These are phyloP conservation scores for Sedum album DNA, from an alignment of 164 flowering plant genomes.

Conservation along the genomic window DNA sequence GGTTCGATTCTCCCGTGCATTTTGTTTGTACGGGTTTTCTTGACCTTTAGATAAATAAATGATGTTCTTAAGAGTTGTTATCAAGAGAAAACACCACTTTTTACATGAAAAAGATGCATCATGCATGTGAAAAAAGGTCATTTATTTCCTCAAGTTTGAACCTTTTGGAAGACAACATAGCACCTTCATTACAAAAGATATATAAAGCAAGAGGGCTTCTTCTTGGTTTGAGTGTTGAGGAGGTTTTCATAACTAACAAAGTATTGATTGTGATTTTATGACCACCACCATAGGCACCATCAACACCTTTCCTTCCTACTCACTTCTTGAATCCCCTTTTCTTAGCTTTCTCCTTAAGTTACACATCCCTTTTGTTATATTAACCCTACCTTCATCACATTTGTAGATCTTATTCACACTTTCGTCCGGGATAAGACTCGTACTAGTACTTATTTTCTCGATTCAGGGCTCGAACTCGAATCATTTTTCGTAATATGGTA, in stretches of 20 bases:
- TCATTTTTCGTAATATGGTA: background rate
- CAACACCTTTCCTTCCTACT: conserved; percentile 4
- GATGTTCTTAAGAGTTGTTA: no score
- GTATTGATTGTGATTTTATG: conserved; percentile 1
- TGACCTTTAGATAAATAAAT: no score
- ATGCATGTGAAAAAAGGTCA: conserved; percentile 5
- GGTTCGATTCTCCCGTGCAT: no score
- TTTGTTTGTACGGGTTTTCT: no score
- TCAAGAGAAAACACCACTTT: background rate
- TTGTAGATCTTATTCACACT: background rate
- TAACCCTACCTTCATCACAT: background rate
- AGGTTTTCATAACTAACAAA: background rate
- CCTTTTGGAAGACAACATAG: conserved; percentile 5
- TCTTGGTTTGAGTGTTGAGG: conserved; percentile 5
- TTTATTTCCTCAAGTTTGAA: background rate
- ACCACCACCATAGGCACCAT: background rate
- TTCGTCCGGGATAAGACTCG: background rate
- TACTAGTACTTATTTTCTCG: background rate
- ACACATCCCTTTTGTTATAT: background rate
- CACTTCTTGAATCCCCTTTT: conserved; percentile 3
- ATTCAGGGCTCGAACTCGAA: background rate
- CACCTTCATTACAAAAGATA: conserved; percentile 5
- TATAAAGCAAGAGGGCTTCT: background rate
- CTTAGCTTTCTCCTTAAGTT: background rate
- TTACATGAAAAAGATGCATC: background rate